These are phyloP conservation scores for Gyrodon lividus DNA, from an alignment of 768 basidiomycete species.

Conservation along the genomic window DNA sequence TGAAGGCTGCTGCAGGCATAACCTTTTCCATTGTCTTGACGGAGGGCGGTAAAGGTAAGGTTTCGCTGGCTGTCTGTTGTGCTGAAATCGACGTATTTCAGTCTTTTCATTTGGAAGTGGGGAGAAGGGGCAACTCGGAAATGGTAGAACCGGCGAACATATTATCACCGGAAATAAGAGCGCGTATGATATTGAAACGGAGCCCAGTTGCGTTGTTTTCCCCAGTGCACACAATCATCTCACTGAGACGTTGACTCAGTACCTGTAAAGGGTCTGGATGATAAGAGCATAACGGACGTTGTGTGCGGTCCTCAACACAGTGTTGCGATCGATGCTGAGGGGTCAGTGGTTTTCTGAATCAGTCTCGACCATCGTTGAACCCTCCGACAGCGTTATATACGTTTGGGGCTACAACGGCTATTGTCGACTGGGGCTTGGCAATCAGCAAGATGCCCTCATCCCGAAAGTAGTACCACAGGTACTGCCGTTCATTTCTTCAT, in stretches of 20 bases:
- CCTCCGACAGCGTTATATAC: slow-evolving; percentile 57
- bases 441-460: slow-evolving; percentile 75
- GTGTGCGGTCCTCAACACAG: slow-evolving; percentile 87
- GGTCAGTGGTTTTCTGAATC: slow-evolving; percentile 40
- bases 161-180: slow-evolving; percentile 85
- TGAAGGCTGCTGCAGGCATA: slow-evolving; percentile 78
- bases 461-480: slow-evolving; percentile 86
- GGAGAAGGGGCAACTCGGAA: slow-evolving; percentile 91
- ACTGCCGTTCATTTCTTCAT: slow-evolving; percentile 5
- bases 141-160: slow-evolving; percentile 90
- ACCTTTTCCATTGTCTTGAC: slow-evolving; percentile 84
- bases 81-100: slow-evolving; percentile 7
- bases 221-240: not conserved
- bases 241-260: slow-evolving; percentile 40
- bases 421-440: slow-evolving; percentile 85
- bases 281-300: slow-evolving; percentile 77
- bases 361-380: slow-evolving; percentile 8
- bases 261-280: slow-evolving; percentile 72
- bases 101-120: slow-evolving; percentile 90
- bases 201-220: slow-evolving; percentile 52
- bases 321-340: slow-evolving; percentile 74
- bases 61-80: not conserved
- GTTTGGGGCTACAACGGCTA: slow-evolving; percentile 92
- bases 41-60: slow-evolving; percentile 72
- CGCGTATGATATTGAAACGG: slow-evolving; percentile 72